A percentile compares a stretch with the other conserved stretches of the same genome.
Evolutionary conservation across 2,329 filamentous ascomycete species (phyloP).

Genomic region (Capronia americana): DNA sequence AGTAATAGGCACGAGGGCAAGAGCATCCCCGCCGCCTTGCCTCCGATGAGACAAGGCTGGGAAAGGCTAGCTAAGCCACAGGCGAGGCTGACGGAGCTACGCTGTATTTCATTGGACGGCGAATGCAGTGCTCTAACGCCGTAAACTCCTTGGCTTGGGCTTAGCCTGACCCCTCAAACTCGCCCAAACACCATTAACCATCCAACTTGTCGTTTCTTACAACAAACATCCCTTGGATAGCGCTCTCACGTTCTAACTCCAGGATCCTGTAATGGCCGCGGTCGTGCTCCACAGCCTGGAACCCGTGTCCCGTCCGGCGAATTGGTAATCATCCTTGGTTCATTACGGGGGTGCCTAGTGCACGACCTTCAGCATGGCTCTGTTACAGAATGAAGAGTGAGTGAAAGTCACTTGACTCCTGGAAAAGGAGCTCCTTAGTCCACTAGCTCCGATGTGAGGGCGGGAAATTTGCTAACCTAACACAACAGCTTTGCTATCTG

Average conservation of each 20-base stretch:
- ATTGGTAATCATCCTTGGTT: not conserved
- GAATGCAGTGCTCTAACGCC: not conserved
- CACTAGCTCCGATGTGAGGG: not conserved
- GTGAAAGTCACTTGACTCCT: conserved; percentile 32
- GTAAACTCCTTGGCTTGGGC: conserved; percentile 5
- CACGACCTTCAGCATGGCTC: conserved; percentile 48
- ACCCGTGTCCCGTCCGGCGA: not conserved
- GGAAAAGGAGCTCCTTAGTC: not conserved
- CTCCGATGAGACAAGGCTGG: not conserved
- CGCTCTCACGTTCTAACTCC: not conserved
- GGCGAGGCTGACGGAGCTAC: not conserved
- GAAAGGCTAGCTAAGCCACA: not conserved
- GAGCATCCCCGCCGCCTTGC: not conserved
- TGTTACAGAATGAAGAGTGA: conserved; percentile 60
- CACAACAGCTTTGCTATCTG: conserved; percentile 66
- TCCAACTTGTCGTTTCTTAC: not conserved
- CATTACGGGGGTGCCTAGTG: not conserved
- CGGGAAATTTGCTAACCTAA: conserved; percentile 8
- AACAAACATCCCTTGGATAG: not conserved
- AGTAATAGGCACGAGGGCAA: conserved; percentile 8
- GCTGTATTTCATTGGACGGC: not conserved
- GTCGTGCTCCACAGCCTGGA: not conserved
- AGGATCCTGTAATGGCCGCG: not conserved
- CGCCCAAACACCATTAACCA: not conserved
- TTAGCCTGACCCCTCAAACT: conserved; percentile 2